Base-by-base conservation (phyloP, 2,329 filamentous ascomycete genomes). In the Alternaria alternata region DNA sequence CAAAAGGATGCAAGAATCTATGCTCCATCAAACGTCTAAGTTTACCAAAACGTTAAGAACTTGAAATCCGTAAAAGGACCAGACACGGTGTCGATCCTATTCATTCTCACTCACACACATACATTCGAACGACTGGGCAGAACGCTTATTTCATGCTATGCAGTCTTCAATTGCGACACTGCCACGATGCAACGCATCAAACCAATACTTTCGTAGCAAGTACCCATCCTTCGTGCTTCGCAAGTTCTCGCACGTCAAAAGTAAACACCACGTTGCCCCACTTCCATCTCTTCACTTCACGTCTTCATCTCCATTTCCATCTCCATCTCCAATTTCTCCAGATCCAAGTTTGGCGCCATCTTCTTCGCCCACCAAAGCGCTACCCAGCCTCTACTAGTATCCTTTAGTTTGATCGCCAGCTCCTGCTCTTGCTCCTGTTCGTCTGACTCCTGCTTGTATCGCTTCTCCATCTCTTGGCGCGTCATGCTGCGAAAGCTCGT, bases 311-410 rank as follows among this genome's bases (percentile, higher is more conserved):
- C 22, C 22, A 5, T 24, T 6, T 48, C 30, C 46, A 48, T 48
- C 46, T 48, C 26, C 42, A 48, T 48, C 46, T 48, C 26, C 32
- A 54, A 24, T 28, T 20, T 44, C 20, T 46, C 59, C 28, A 57
- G 26, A 18, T 54, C 46, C 24, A 51, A 24, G 18, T 47, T 36
- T 41, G 24, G 38, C n/a, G 47, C 54, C 18, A 63, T 20, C 22
- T 57, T 43, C 32, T 39, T 43, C 22, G 54, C 34, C 57, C 63
- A 65, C 60, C 60, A 61, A 39, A 48, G n/a, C 5, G 24, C 51
- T 12, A 57, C 28, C 60, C 63, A 63, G 24, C 46, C 53, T 7
- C 54, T 54, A 22, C 38, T 32, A 20, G 59, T 32, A 7, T 55
- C 22, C 42, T 56, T 59, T 36, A 67, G 24, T 6, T 44, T 36